Conservation (phyloP, 2,329 filamentous ascomycete species). For the Fusarium fracticaudum region DNA sequence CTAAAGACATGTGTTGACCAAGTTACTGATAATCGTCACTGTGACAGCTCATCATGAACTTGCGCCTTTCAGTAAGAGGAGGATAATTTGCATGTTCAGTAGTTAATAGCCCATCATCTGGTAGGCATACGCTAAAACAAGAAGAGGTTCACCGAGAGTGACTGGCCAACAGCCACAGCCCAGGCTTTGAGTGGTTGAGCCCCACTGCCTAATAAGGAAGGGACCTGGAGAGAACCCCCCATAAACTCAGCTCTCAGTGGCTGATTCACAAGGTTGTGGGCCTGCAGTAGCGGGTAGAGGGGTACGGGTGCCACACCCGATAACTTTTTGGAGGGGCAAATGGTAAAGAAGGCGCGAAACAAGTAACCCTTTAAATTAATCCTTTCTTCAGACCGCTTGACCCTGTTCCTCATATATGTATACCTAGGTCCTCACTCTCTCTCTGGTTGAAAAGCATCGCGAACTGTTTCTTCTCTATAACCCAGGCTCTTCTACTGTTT, state of each 20-base stretch:
- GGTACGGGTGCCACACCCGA: slow-evolving; percentile 33
- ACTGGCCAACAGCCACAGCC: slow-evolving; percentile 33
- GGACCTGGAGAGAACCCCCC: slow-evolving; percentile 18
- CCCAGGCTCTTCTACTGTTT: not conserved
- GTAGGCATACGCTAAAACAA: slow-evolving; percentile 23
- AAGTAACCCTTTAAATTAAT: slow-evolving; percentile 42
- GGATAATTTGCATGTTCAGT: not conserved
- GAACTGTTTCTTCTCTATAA: not conserved
- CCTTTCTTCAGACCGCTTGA: slow-evolving; percentile 34
- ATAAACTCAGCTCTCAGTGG: slow-evolving; percentile 28
- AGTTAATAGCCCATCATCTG: not conserved
- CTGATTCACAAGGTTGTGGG: slow-evolving; percentile 33
- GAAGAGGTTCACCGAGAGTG: slow-evolving; percentile 41
- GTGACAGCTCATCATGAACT: not conserved
- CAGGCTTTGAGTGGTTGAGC: slow-evolving; percentile 23
- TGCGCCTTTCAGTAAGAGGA: not conserved
- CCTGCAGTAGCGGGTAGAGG: slow-evolving; percentile 26
- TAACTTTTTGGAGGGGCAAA: slow-evolving; percentile 40
- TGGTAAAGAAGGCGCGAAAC: slow-evolving; percentile 32
- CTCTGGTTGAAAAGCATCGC: not conserved
- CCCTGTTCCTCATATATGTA: slow-evolving; percentile 7
- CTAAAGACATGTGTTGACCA: not conserved
- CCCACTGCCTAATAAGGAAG: slow-evolving; percentile 34
- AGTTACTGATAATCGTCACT: not conserved
- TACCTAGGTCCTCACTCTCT: not conserved